Evolutionary conservation across 495 filamentous ascomycete species (phyloP), one percentile per base, ranked within the genome.

Genomic region (Diplogelasinospora grovesii): DNA sequence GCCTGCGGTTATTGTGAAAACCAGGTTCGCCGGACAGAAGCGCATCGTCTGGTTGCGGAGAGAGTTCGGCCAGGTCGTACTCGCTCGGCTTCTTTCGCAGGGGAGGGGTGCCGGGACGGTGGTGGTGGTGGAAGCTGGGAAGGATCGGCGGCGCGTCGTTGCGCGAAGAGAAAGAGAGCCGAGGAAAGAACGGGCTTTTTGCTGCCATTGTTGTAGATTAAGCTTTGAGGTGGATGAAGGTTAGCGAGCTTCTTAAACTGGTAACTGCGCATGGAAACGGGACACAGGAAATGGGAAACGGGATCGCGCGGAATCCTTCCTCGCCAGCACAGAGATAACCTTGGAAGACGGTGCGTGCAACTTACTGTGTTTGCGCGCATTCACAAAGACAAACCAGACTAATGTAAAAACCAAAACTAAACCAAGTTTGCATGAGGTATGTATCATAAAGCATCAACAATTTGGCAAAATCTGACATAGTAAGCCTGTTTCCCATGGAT

Each of bases 41-140:
- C 5, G 41, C 51, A 33, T 68, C 49, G 22, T 68, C 64, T 7
- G 66, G 57, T 32, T 52, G 53, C 2, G 68, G 66, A 7, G 65
- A 66, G 5, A 71, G 52, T 5, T 70, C 62, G 18, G 54, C 44
- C 14, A 71, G 49, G 37, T 64, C 55, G 48, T 69, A 65, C 38
- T 69, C 67, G 56, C 56, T 62, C 15, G 56, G 36, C 51, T 62
- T 53, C 41, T 54, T 58, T 28, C 52, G 56, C 13, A 59, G 37
- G 13, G 52, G 39, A 14, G 44, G 33, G 23, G 39, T 53, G 18
- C 38, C 18, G 20, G 36, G 45, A 36, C 43, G 49, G 36, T 56
- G 50, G 27, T 55, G 36, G n/a, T n/a, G n/a, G n/a, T n/a, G n/a
- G n/a, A n/a, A n/a, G n/a, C n/a, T n/a, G 7, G 56, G 59, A 36